Evolutionary conservation across 2,329 filamentous ascomycete species (phyloP).

Genomic region (Harringtonia aguacate): DNA sequence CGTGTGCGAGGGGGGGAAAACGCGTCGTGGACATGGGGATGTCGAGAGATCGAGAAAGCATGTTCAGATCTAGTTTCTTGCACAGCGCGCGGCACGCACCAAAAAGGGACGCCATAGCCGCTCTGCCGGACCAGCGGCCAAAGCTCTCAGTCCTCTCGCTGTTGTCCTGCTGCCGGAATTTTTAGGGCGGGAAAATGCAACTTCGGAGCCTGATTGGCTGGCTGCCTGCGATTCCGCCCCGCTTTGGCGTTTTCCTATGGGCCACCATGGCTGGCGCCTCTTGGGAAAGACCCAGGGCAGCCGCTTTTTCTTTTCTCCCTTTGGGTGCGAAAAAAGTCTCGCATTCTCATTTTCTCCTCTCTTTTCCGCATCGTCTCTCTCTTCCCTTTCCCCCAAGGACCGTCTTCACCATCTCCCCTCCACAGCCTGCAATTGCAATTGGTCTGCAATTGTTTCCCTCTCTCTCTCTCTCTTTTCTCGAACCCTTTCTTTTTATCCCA

Average conservation of each 20-base stretch:
- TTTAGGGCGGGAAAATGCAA: conserved; percentile 14
- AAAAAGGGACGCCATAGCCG: neutral
- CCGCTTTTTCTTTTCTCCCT: conserved; percentile 8
- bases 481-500: conserved; percentile 20
- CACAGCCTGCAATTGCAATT: conserved; percentile 40
- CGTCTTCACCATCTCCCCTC: conserved; percentile 3
- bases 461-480: conserved; percentile 40
- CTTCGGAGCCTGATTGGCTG: conserved; percentile 11
- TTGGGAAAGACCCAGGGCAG: neutral
- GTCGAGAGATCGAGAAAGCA: too few species aligned
- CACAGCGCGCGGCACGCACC: neutral
- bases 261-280: neutral
- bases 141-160: conserved; percentile 1
- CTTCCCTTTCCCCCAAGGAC: conserved; percentile 3
- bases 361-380: conserved; percentile 10
- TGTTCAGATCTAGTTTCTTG: too few species aligned
- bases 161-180: conserved; percentile 12
- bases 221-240: conserved; percentile 3
- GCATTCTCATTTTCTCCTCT: conserved; percentile 10
- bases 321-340: conserved; percentile 9
- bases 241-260: conserved; percentile 2
- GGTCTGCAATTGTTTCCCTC: conserved; percentile 49
- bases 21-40: too few species aligned
- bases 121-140: conserved; percentile 10
- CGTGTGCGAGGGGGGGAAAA: too few species aligned